Conservation (phyloP, 257 asterid genomes). For the Fraxinus cuspidata region DNA sequence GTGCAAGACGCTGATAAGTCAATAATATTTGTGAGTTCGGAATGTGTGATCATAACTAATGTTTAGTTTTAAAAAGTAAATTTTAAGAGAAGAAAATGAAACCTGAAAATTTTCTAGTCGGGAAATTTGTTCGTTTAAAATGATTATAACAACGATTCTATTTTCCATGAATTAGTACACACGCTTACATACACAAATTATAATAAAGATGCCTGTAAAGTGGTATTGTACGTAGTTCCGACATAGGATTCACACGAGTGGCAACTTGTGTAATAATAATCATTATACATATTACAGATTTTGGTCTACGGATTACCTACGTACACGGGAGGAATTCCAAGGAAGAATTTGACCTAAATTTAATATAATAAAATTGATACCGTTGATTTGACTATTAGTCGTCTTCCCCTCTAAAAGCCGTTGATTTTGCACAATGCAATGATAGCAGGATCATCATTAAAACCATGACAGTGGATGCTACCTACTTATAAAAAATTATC, state of each 20-base stretch:
- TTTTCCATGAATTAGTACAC: neutral
- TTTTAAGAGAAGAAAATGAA: too few species aligned
- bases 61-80: too few species aligned
- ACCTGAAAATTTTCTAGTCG: neutral
- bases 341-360: neutral
- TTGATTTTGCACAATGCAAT: neutral
- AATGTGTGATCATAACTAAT: too few species aligned
- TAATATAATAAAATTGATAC: too few species aligned
- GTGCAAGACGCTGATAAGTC: too few species aligned
- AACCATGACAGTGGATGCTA: too few species aligned
- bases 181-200: neutral
- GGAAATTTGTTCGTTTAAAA: neutral
- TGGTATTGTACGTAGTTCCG: neutral
- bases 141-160: neutral
- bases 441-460: too few species aligned
- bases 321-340: neutral
- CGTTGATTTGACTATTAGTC: too few species aligned
- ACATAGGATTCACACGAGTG: conserved; percentile 1
- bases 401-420: too few species aligned
- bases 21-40: too few species aligned
- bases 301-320: neutral
- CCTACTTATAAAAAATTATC: too few species aligned
- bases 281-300: neutral
- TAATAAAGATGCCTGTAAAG: neutral
- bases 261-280: neutral